Percentiles rank a stretch among this genome's conserved stretches.
Evolutionary conservation across 2,329 filamentous ascomycete genomes (phyloP).

Genomic region (Teratosphaeria viscida): DNA sequence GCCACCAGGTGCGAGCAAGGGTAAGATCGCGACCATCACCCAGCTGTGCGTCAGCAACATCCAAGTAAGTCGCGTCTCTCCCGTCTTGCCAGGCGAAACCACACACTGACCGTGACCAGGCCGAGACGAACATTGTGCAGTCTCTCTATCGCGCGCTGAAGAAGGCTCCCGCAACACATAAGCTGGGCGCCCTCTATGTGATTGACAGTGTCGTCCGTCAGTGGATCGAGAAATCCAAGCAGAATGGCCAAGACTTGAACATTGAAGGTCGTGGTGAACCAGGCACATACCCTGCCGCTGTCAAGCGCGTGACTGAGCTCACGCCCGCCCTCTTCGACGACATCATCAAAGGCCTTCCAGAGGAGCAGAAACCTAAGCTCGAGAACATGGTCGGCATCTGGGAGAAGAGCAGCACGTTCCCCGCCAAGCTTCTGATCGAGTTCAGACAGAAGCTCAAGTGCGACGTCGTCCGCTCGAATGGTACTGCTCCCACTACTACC

Average conservation of each 20-base stretch:
- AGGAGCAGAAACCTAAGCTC: conserved; percentile 98
- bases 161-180: conserved; percentile 87
- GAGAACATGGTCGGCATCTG: conserved; percentile 93
- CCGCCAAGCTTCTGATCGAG: conserved; percentile 61
- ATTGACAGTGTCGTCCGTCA: conserved; percentile 99
- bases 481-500: conserved; percentile 5
- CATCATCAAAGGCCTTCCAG: conserved; percentile 75
- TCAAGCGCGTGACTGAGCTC: conserved; percentile 92
- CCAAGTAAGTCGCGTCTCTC: conserved; percentile 51
- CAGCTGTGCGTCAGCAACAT: conserved; percentile 79
- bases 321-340: conserved; percentile 93
- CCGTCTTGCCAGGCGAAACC: neutral
- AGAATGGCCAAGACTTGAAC: conserved; percentile 64
- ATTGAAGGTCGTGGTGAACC: conserved; percentile 61
- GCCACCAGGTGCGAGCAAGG: conserved; percentile 85
- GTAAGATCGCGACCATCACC: conserved; percentile 81
- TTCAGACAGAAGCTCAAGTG: conserved; percentile 58
- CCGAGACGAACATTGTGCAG: conserved; percentile 87
- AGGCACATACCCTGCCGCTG: conserved; percentile 88
- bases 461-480: conserved; percentile 6
- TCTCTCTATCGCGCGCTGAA: conserved; percentile 97
- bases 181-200: conserved; percentile 97
- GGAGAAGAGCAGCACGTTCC: conserved; percentile 92
- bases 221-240: conserved; percentile 93
- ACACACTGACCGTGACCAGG: conserved; percentile 42